phyloP scores from a whole-genome alignment of 768 basidiomycete species.

The Boletus eberwhitei region DNA sequence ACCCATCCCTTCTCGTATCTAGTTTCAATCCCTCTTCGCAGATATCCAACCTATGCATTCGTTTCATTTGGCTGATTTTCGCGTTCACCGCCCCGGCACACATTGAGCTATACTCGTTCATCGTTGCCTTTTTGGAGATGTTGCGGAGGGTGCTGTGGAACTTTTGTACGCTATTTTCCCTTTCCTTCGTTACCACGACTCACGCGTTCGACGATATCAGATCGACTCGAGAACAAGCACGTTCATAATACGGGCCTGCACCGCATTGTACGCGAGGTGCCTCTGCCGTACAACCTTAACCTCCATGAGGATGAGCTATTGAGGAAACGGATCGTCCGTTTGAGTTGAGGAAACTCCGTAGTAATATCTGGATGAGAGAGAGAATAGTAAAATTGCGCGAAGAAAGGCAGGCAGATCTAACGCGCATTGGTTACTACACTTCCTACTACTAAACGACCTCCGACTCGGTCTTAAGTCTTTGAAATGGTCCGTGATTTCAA shows the following conservation, averaged over 20 bases:
- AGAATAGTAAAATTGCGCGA: not conserved
- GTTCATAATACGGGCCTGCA: slow-evolving; percentile 91
- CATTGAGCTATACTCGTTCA: slow-evolving; percentile 58
- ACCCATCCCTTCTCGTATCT: not conserved
- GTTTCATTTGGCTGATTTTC: slow-evolving; percentile 84
- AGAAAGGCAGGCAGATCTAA: not conserved
- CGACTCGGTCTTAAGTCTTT: no score
- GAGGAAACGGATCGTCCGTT: slow-evolving; percentile 17
- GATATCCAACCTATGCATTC: slow-evolving; percentile 68
- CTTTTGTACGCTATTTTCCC: slow-evolving; percentile 56
- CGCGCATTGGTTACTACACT: not conserved
- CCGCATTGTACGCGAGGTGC: slow-evolving; percentile 81
- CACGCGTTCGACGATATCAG: slow-evolving; percentile 31
- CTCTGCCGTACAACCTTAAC: slow-evolving; percentile 72
- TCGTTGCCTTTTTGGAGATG: slow-evolving; percentile 71
- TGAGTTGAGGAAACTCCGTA: slow-evolving; percentile 13
- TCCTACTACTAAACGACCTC: no score
- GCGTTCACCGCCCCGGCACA: slow-evolving; percentile 51
- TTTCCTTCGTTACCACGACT: not conserved
- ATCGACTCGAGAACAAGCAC: slow-evolving; percentile 88
- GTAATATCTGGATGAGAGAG: not conserved
- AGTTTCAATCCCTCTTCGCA: slow-evolving; percentile 25
- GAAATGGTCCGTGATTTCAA: no score
- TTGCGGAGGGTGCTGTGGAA: slow-evolving; percentile 88
- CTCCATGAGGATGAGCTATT: slow-evolving; percentile 35